These are phyloP conservation scores for Schwanniomyces polymorphus DNA, from an alignment of 805 yeast genomes.

Conservation along the genomic window DNA sequence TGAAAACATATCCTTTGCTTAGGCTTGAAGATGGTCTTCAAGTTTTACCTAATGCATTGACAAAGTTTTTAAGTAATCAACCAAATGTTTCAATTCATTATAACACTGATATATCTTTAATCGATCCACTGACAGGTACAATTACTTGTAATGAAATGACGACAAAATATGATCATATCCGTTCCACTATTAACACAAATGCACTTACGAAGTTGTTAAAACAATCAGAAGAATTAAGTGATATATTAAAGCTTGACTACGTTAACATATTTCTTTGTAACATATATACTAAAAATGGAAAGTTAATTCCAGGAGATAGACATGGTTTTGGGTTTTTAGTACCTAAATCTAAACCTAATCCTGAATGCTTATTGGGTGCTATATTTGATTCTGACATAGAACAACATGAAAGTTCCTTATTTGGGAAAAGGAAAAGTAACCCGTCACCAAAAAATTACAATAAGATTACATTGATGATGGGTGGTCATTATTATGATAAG, in stretches of 20 bases:
- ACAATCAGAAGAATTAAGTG: conserved; percentile 14
- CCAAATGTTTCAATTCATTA: conserved; percentile 43
- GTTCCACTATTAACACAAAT: conserved; percentile 56
- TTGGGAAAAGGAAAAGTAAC: background rate
- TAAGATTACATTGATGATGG: conserved; percentile 86
- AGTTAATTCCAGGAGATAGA: conserved; percentile 32
- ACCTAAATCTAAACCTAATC: conserved; percentile 54
- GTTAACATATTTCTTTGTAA: conserved; percentile 66
- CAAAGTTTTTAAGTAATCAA: conserved; percentile 30
- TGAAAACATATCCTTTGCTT: conserved; percentile 63
- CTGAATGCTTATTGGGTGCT: conserved; percentile 71
- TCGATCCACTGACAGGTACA: conserved; percentile 17
- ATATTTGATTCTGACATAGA: conserved; percentile 89
- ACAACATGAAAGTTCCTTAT: conserved; percentile 9
- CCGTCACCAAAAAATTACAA: conserved; percentile 41
- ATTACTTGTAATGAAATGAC: conserved; percentile 13
- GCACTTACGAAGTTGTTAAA: conserved; percentile 29
- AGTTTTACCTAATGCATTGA: conserved; percentile 47
- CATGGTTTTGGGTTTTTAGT: conserved; percentile 89
- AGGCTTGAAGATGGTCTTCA: conserved; percentile 58
- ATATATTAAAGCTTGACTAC: conserved; percentile 29
- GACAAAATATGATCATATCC: conserved; percentile 50
- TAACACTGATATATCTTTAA: conserved; percentile 18
- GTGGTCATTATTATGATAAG: conserved; percentile 61
- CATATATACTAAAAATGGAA: conserved; percentile 46